Base-by-base conservation (phyloP, 805 yeast species). In the Clavispora phyllophila region DNA sequence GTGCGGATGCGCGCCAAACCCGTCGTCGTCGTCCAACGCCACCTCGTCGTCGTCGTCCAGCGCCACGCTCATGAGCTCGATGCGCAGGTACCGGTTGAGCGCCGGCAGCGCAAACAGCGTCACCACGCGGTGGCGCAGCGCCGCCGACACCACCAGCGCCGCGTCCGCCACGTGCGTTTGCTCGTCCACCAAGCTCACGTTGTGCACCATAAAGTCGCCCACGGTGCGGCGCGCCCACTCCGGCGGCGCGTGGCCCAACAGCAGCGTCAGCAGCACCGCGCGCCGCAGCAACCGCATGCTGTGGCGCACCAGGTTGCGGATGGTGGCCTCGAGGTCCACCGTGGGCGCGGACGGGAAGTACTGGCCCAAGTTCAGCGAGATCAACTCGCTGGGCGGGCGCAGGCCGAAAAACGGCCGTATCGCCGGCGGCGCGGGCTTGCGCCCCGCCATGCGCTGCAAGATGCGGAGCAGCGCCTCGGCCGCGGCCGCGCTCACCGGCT, bases 381-480 rank as follows among this genome's bases (percentile, higher is more conserved):
- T 93, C 53, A 90, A 75, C 57, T 88, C 95, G 46, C 93, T 82
- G 1, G 98, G 90, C 6, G 99, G 99, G 56, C 99, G 73, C 61
- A 87, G 96, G 19, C 95, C 95, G 61, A 83, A 82, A 45, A 86
- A 75, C 42, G 68, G 72, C 43, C 78, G 69, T 53, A 75, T 47
- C 2, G 60, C 54, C 33, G 51, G 54, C 23, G 34, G 31, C 28
- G 40, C 25, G 2, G 47, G 52, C 33, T 54, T 55, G n/a, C 49
- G 48, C 22, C 47, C 50, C 9, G 47, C 44, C 35, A 45, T 39
- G 26, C 49, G 39, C 23, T 49, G 57, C 53, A 62, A 63, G 42
- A 77, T 65, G 37, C 71, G 72, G 44, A 70, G 72, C 2, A 86
- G 81, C 0, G 77, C 72, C 27, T 74, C 75, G 4, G 82, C 64